These are phyloP conservation scores for Chytridiales sp. DNA, from an alignment of 371 early-diverging fungal species.

Conservation along the genomic window DNA sequence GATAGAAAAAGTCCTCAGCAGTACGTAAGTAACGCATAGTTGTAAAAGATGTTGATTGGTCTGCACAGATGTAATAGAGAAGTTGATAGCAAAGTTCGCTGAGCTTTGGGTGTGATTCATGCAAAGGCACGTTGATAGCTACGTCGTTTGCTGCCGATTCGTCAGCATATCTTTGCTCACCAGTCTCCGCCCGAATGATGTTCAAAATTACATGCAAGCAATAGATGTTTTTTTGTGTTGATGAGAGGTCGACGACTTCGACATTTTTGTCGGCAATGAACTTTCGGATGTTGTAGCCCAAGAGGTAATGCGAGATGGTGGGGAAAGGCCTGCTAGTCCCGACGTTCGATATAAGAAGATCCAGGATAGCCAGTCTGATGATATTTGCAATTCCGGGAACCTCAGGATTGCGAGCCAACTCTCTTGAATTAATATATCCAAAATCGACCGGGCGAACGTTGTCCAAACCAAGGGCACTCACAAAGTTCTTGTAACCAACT, in stretches of 20 bases:
- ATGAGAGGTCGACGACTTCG: slow-evolving; percentile 23
- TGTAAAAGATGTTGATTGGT: slow-evolving; percentile 62
- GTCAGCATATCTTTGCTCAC: too few relatives aligned
- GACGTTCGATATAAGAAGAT: slow-evolving; percentile 67
- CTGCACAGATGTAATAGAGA: slow-evolving; percentile 74
- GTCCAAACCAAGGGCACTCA: slow-evolving; percentile 3
- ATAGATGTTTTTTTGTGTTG: neutral
- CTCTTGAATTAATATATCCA: slow-evolving; percentile 19
- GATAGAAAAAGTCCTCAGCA: slow-evolving; percentile 67
- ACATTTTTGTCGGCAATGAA: slow-evolving; percentile 32
- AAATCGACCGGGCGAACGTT: slow-evolving; percentile 12
- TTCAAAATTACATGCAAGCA: slow-evolving; percentile 73
- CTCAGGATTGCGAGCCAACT: slow-evolving; percentile 15
- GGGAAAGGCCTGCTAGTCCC: slow-evolving; percentile 50
- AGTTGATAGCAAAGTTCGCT: slow-evolving; percentile 85
- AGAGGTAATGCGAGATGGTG: slow-evolving; percentile 79
- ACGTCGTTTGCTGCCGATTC: slow-evolving; percentile 22
- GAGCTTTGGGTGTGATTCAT: slow-evolving; percentile 70
- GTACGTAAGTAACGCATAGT: slow-evolving; percentile 82
- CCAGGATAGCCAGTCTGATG: slow-evolving; percentile 70
- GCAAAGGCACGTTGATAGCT: slow-evolving; percentile 48
- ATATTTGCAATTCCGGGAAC: slow-evolving; percentile 35
- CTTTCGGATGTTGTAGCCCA: slow-evolving; percentile 65
- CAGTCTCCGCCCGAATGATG: slow-evolving; percentile 43
- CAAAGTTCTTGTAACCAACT: neutral